Evolutionary conservation across 768 basidiomycete species (phyloP), one percentile per base, ranked within the genome.

Genomic region (Coprinopsis strossmayeri): DNA sequence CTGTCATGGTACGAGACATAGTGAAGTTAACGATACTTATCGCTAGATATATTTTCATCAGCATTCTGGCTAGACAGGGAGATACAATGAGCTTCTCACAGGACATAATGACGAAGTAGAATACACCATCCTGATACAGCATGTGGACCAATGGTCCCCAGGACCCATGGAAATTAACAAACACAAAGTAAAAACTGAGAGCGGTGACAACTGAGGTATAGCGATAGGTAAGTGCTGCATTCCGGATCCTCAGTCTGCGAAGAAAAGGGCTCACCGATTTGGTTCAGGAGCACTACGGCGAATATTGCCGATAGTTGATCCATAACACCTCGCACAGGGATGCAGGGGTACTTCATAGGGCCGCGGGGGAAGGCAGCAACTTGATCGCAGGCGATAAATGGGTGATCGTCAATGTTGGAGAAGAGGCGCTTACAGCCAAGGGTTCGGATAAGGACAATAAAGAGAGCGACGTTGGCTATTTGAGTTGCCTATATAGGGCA

Each of bases 121-220:
- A 32, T 10, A 45, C 18, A 5, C 43, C 43, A 20, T 45, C 43
- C 18, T 32, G 10, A 20, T 17, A 45, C 5, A 45, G 18, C n/a
- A 20, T 3, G 4, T 32, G 5, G 15, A 32, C 30, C 11, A 45
- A 27, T 4, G 43, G 43, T 27, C 43, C 43, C 18, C 27, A 3
- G n/a, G 43, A 28, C 4, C 18, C 10, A 9, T 23, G 28, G 28
- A 45, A 45, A 15, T 27, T 45, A 3, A 27, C 30, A 15, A 45
- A 27, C 7, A 45, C 43, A 23, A 45, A 45, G 27, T 45, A 45
- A 18, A 45, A 45, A 27, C 43, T 45, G 4, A 45, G 5, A 17
- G 26, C n/a, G 15, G 43, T 45, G 15, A 45, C 30, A 4, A 32
- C 43, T 45, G 21, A 32, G 7, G n/a, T n/a, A n/a, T n/a, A n/a